phyloP scores from a whole-genome alignment of 768 basidiomycete species.

The Amyloporia xantha region DNA sequence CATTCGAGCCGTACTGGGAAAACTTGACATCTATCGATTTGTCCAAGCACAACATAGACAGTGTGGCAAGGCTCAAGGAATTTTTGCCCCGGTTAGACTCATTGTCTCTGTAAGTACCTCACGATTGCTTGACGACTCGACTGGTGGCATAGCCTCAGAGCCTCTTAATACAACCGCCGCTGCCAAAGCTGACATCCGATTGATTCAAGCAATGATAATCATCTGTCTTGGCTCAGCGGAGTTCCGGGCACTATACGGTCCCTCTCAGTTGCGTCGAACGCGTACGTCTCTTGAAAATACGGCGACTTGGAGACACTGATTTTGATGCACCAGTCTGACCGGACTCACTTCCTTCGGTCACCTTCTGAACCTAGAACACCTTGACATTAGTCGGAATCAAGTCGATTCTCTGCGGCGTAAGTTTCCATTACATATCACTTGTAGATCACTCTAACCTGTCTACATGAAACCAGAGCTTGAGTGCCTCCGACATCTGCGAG shows the following conservation, averaged over 20 bases:
- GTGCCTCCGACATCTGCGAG: slow-evolving; percentile 78
- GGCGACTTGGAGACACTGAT: slow-evolving; percentile 4
- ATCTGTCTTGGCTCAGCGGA: slow-evolving; percentile 75
- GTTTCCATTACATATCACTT: slow-evolving; percentile 26
- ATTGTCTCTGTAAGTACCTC: slow-evolving; percentile 61
- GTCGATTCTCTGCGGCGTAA: slow-evolving; percentile 82
- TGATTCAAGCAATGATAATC: slow-evolving; percentile 56
- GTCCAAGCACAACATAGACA: slow-evolving; percentile 64
- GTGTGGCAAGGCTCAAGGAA: slow-evolving; percentile 81
- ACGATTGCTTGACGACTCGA: not conserved
- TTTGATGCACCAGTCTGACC: slow-evolving; percentile 51
- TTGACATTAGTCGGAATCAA: slow-evolving; percentile 89
- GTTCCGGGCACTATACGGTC: slow-evolving; percentile 66
- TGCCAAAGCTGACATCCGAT: not conserved
- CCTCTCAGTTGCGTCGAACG: slow-evolving; percentile 70
- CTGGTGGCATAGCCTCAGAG: not conserved
- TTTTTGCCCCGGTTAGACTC: slow-evolving; percentile 78
- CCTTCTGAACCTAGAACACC: slow-evolving; percentile 74
- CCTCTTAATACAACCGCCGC: not conserved
- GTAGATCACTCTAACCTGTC: slow-evolving; percentile 6
- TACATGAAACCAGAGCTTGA: slow-evolving; percentile 54
- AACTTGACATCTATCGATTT: slow-evolving; percentile 68
- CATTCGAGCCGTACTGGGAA: slow-evolving; percentile 95
- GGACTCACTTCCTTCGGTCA: slow-evolving; percentile 85
- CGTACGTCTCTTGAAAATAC: slow-evolving; percentile 37